Percentiles rank a stretch among this genome's conserved stretches.
Conservation (phyloP, 1,284 basidiomycete species). For the Irpex sp. region DNA sequence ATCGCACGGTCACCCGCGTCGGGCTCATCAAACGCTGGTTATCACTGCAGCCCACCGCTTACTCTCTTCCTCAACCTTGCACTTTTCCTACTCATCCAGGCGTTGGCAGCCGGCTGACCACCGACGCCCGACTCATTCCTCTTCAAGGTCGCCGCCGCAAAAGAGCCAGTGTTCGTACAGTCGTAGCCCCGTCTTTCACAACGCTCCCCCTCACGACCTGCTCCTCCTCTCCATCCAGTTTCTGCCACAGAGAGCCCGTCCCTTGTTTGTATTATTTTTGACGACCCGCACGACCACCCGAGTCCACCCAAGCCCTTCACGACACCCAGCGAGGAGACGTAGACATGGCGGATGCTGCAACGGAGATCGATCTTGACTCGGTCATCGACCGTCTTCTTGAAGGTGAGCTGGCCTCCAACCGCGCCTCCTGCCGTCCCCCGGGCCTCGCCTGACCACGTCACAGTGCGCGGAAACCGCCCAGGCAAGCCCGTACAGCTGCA, state of each 20-base stretch:
- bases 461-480: conserved; percentile 91
- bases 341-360: conserved; percentile 60
- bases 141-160: conserved; percentile 4
- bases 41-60: conserved; percentile 22
- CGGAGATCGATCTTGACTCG: conserved; percentile 96
- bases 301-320: conserved; percentile 24
- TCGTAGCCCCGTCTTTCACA: conserved; percentile 4
- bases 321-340: conserved; percentile 21
- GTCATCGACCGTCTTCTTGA: conserved; percentile 96
- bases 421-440: conserved; percentile 6
- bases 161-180: conserved; percentile 9
- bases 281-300: conserved; percentile 24
- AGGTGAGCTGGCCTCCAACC: conserved; percentile 63
- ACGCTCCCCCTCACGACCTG: conserved; percentile 6
- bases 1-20: conserved; percentile 9
- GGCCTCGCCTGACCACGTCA: conserved; percentile 14
- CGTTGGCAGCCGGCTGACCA: conserved; percentile 29
- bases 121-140: conserved; percentile 15
- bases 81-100: conserved; percentile 16
- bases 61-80: conserved; percentile 24
- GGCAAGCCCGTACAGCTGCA: conserved; percentile 92
- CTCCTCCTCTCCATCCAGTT: conserved; percentile 8
- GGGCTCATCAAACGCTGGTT: conserved; percentile 25
- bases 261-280: conserved; percentile 19
- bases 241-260: conserved; percentile 13